Conservation (phyloP, 495 filamentous ascomycete species). For the Hypoxylon lienhwacheense region DNA sequence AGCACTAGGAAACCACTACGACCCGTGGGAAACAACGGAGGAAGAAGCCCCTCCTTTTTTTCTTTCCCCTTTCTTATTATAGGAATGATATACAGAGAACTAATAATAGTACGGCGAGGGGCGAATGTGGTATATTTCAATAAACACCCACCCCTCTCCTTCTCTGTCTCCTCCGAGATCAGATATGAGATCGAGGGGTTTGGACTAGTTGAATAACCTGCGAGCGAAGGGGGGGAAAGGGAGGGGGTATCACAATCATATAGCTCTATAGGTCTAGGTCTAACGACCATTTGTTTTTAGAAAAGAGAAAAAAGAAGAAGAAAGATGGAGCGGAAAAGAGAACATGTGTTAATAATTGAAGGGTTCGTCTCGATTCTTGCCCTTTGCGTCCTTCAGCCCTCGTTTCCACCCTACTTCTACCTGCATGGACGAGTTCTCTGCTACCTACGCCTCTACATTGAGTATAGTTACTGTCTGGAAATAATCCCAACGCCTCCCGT, state of each 20-base stretch:
- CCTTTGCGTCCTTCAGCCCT: background rate
- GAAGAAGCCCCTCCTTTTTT: too few species aligned
- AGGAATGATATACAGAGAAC: too few species aligned
- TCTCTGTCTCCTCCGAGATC: too few species aligned
- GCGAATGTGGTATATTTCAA: too few species aligned
- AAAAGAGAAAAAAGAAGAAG: constrained; percentile 3
- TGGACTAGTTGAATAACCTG: too few species aligned
- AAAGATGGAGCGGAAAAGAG: background rate
- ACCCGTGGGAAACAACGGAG: too few species aligned
- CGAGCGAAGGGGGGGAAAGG: constrained; percentile 7
- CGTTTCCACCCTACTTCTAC: constrained; percentile 2
- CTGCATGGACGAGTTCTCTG: constrained; percentile 4
- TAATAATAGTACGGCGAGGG: too few species aligned
- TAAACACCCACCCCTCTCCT: too few species aligned
- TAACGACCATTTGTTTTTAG: background rate
- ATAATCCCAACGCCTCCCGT: background rate
- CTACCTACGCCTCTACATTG: background rate
- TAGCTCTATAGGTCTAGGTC: constrained; percentile 6
- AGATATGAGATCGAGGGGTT: too few species aligned
- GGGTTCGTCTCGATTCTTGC: constrained; percentile 5
- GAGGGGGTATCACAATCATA: constrained; percentile 30
- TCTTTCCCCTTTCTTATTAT: too few species aligned
- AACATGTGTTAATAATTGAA: too few species aligned
- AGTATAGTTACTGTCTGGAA: constrained; percentile 1
- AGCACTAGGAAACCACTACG: too few species aligned